Evolutionary conservation across 2,329 filamentous ascomycete genomes (phyloP), one percentile per base, ranked within the genome.

Genomic region (Beauveria scarabaeidicola): DNA sequence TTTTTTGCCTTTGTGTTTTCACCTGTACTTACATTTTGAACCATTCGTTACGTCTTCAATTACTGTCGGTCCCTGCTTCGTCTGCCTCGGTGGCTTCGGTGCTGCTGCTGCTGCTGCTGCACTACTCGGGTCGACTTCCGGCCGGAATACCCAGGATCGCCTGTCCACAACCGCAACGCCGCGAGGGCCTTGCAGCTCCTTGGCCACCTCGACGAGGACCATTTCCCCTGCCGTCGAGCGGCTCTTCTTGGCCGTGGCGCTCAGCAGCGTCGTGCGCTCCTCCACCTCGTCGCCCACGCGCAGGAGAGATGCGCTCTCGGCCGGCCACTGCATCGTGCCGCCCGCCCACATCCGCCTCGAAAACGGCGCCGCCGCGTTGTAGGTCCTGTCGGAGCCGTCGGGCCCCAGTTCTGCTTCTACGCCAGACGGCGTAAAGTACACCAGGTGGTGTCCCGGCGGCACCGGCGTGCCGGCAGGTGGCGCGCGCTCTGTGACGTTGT

Each of bases 321-420:
- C 52, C n/a, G 52, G 63, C 82, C 83, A 86, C 15, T 69, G 67
- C 70, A 87, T 81, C 59, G 76, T 74, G 0, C 85, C 85, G 1
- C 84, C 85, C 0, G 85, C 85, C 85, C 85, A 88, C 85, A 88
- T 87, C 13, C 85, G 76, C 32, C 84, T 71, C 2, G 82, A 85
- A 60, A 86, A 88, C 0, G 84, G 84, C 3, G 71, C 62, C 0
- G 81, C 76, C 0, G 84, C 79, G 64, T 86, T 87, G 67, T 83
- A 87, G 0, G 79, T 79, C 1, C 67, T 71, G 69, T 88, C 85
- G 0, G 81, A 85, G 15, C 85, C 85, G 67, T 88, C 85, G 0
- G 68, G 62, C 0, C 83, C 84, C 0, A 88, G 75, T 7, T 81
- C 75, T 1, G 67, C 62, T 65, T 87, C 84, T 0, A 81, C 62